Evolutionary conservation across 2,329 filamentous ascomycete genomes (phyloP), one percentile per base, ranked within the genome.

Genomic region (Xylaria arbuscula): DNA sequence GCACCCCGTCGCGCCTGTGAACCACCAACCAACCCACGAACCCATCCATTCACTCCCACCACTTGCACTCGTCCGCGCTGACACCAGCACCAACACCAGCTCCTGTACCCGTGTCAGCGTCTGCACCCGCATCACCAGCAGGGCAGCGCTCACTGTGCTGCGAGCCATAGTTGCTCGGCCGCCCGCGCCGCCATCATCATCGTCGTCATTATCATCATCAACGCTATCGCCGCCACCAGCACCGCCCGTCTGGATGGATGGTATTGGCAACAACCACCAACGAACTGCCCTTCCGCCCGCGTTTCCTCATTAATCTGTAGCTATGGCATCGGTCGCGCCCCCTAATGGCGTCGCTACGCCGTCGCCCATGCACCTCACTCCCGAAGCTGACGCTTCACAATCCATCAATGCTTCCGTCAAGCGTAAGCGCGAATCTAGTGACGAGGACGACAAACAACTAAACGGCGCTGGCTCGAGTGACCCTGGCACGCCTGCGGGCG

Each of bases 381-480:
- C 71, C 47, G 63, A 71, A 51, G 66, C 63, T 62, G 74, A 76
- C 34, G 36, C 67, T 55, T 73, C 74, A 72, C 77, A 74, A 63
- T 73, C 72, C 51, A 66, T 72, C 70, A 72, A 58, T 64, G 55
- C 71, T 47, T 70, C 76, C 24, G 70, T 70, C 60, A 79, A 79
- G 76, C 77, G 77, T 74, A 79, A 79, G 75, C 77, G 76, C 71
- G 77, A 78, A 66, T 66, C 70, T 22, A 72, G 69, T 67, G 70
- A 76, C 32, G 72, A 72, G 48, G 66, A 67, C 36, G 72, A 72
- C 6, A 72, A 70, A 22, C 73, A 66, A 54, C 66, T 67, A 55
- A 74, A 74, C 67, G 68, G 63, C 50, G 65, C 55, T 48, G 62
- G 55, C 55, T 64, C 72, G 28, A 53, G 57, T 51, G 36, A 56